Evolutionary conservation across 31 red algal species (phyloP).

Genomic region (Porphyra umbilicalis): DNA sequence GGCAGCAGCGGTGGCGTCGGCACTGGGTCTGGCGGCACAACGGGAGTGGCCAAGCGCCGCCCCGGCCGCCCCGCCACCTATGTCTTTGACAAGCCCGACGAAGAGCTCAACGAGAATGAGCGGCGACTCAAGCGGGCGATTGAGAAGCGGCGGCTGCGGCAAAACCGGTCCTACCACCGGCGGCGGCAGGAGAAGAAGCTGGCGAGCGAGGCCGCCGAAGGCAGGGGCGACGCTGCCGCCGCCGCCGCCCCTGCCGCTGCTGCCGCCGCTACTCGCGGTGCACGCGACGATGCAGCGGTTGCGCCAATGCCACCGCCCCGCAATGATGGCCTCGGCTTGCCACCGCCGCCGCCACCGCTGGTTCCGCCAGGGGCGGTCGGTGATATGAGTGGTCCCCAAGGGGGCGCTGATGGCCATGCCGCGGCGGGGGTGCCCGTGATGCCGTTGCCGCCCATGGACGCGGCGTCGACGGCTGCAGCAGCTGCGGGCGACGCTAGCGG

Average conservation of each 20-base stretch:
- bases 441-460: background rate
- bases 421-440: background rate
- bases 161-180: conserved; percentile 84
- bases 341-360: background rate
- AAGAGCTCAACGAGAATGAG: conserved; percentile 75
- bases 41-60: conserved; percentile 23
- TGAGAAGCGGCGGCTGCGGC: conserved; percentile 71
- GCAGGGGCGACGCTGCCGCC: background rate
- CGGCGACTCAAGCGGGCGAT: conserved; percentile 68
- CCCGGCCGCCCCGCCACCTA: conserved; percentile 82
- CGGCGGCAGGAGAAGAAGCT: conserved; percentile 42
- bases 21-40: background rate
- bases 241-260: background rate
- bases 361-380: background rate
- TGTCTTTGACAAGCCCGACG: conserved; percentile 77
- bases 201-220: background rate
- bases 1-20: background rate
- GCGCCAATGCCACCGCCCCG: background rate
- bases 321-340: background rate
- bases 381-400: background rate
- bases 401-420: background rate
- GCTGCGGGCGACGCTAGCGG: background rate
- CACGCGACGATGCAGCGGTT: background rate
- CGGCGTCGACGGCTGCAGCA: background rate
- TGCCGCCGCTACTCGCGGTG: background rate